A percentile compares a stretch with the other conserved stretches of the same genome.
Conservation (phyloP, 108 stramenopile genomes). For the Nitzschia inconspicua region DNA sequence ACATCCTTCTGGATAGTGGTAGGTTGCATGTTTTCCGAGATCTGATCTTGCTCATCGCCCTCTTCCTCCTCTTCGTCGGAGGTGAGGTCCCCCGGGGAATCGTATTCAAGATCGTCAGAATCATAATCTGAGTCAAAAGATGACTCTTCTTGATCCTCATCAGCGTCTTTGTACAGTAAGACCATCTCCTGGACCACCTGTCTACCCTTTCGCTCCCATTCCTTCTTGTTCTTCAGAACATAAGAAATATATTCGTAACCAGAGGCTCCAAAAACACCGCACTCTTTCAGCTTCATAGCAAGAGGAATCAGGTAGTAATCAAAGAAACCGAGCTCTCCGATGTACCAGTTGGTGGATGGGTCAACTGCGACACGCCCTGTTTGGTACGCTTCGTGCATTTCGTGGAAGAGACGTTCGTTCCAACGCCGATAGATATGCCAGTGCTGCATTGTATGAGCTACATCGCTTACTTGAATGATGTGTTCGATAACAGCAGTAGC, state of each 20-base stretch:
- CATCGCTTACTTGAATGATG: constrained; percentile 52
- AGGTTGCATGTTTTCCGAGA: too few relatives aligned
- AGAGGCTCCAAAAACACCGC: constrained; percentile 50
- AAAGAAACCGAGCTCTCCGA: constrained; percentile 57
- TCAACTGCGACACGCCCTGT: constrained; percentile 35
- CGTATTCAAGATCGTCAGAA: constrained; percentile 21
- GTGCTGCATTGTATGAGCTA: constrained; percentile 59
- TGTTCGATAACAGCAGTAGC: constrained; percentile 47
- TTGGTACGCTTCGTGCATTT: constrained; percentile 45
- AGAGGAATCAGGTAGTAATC: constrained; percentile 58
- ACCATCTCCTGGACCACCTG: constrained; percentile 38
- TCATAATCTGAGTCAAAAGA: constrained; percentile 14
- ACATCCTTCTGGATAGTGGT: too few relatives aligned
- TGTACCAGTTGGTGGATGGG: constrained; percentile 53
- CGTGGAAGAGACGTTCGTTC: constrained; percentile 54
- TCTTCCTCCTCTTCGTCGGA: constrained; percentile 8
- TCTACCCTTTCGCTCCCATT: constrained; percentile 52
- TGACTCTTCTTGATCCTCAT: background rate
- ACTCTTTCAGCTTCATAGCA: constrained; percentile 50
- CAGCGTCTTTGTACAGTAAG: constrained; percentile 16
- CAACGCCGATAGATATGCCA: constrained; percentile 42
- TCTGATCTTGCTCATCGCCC: constrained; percentile 2
- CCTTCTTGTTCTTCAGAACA: constrained; percentile 45
- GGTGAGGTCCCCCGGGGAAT: constrained; percentile 22
- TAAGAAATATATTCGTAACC: constrained; percentile 43